Conservation (phyloP, 2,329 filamentous ascomycete species). For the Arthroderma sp. region DNA sequence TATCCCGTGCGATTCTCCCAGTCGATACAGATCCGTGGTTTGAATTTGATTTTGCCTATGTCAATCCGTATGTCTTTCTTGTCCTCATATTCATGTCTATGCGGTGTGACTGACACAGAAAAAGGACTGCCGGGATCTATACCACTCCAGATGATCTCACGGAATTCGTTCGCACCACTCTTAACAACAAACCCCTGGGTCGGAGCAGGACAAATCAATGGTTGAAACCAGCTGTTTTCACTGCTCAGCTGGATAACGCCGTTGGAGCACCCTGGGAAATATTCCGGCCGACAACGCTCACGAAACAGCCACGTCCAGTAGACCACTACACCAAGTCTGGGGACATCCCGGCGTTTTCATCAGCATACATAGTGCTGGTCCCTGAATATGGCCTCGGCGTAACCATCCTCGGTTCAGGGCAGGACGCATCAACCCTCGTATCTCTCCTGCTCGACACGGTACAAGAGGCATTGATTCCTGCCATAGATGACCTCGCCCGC, state of each 20-base stretch:
- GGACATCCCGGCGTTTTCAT: not conserved
- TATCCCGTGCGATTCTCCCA: conserved; percentile 1
- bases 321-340: conserved; percentile 6
- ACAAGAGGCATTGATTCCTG: conserved; percentile 1
- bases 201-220: not conserved
- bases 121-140: conserved; percentile 1
- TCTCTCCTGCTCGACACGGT: conserved; percentile 1
- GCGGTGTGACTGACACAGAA: not conserved
- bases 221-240: conserved; percentile 1
- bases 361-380: conserved; percentile 2
- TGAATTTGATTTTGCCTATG: conserved; percentile 1
- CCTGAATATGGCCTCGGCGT: conserved; percentile 5
- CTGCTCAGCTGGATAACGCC: not conserved
- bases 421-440: not conserved
- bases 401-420: not conserved
- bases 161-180: not conserved
- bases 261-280: conserved; percentile 3
- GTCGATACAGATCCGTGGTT: not conserved
- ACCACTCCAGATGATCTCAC: not conserved
- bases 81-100: not conserved
- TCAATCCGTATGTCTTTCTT: not conserved
- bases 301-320: not conserved
- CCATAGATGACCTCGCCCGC: conserved; percentile 2
- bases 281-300: conserved; percentile 1
- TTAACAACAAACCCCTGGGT: not conserved